These are phyloP conservation scores for Tricholoma saponaceum DNA, from an alignment of 768 basidiomycete genomes.

Conservation along the genomic window DNA sequence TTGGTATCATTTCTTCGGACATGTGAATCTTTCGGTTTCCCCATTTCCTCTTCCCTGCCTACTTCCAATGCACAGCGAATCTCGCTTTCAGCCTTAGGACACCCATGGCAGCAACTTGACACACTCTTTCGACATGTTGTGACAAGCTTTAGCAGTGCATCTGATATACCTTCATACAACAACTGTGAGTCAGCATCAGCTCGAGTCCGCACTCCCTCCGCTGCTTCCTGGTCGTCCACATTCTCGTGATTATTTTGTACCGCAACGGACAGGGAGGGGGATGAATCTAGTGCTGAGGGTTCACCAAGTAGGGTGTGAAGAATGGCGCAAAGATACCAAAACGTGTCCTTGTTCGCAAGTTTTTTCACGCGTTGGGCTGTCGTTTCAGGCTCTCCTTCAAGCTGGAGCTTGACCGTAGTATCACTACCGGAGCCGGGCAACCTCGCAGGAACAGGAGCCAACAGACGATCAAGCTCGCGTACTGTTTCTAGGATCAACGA, in stretches of 20 bases:
- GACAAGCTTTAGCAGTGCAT: slow-evolving; percentile 12
- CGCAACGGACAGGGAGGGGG: background rate
- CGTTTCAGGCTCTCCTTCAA: background rate
- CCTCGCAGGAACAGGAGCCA: slow-evolving; percentile 9
- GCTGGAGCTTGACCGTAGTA: background rate
- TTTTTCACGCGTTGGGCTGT: slow-evolving; percentile 28
- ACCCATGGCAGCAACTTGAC: slow-evolving; percentile 1
- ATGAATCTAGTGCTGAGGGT: background rate
- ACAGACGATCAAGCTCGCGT: slow-evolving; percentile 33
- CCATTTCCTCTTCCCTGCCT: background rate
- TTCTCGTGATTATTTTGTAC: background rate
- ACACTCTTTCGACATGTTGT: slow-evolving; percentile 9
- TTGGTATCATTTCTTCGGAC: background rate
- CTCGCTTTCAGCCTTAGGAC: background rate
- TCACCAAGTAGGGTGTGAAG: slow-evolving; percentile 33
- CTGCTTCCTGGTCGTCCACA: background rate
- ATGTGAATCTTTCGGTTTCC: background rate
- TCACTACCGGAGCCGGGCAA: background rate
- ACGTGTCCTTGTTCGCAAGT: slow-evolving; percentile 43
- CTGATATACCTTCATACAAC: slow-evolving; percentile 12
- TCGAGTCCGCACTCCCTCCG: background rate
- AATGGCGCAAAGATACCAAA: slow-evolving; percentile 50
- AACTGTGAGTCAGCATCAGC: slow-evolving; percentile 3
- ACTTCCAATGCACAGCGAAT: background rate
- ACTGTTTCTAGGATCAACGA: slow-evolving; percentile 35